These are phyloP conservation scores for Oryza glaberrima DNA, from an alignment of 176 grass and related monocot genomes.

Conservation along the genomic window DNA sequence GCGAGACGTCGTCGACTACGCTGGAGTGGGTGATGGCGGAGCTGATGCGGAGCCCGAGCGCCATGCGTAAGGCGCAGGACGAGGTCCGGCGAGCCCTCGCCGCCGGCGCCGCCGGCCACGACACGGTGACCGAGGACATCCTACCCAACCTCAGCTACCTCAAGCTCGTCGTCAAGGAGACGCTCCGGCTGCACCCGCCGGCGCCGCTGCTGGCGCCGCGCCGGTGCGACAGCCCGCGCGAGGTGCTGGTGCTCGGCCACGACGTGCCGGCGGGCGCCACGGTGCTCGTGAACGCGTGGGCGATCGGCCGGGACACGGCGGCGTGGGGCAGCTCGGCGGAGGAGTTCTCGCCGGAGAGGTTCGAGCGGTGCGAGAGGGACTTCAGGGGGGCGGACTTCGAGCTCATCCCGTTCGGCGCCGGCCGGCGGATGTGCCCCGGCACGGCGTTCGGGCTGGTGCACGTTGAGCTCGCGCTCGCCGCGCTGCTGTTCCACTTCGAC, in stretches of 20 bases:
- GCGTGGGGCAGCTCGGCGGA: slow-evolving; percentile 41
- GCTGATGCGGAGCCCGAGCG: slow-evolving; percentile 39
- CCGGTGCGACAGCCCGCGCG: slow-evolving; percentile 11
- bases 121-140: slow-evolving; percentile 11
- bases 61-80: slow-evolving; percentile 40
- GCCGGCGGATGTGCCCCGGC: slow-evolving; percentile 54
- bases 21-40: slow-evolving; percentile 56
- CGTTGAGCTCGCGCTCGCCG: slow-evolving; percentile 50
- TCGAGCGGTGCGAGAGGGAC: slow-evolving; percentile 26
- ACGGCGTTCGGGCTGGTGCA: slow-evolving; percentile 54
- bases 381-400: slow-evolving; percentile 58
- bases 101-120: not conserved
- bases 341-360: slow-evolving; percentile 54
- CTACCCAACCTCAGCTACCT: slow-evolving; percentile 38
- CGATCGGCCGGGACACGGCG: slow-evolving; percentile 47
- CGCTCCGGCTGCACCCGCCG: slow-evolving; percentile 59
- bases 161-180: slow-evolving; percentile 51
- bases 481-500: slow-evolving; percentile 63
- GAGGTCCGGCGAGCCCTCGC: slow-evolving; percentile 41
- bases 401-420: slow-evolving; percentile 53
- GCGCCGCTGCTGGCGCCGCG: slow-evolving; percentile 43
- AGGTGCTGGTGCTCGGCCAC: slow-evolving; percentile 30
- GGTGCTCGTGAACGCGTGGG: slow-evolving; percentile 62
- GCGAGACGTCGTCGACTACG: slow-evolving; percentile 48
- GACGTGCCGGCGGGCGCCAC: slow-evolving; percentile 39